Evolutionary conservation across 2,329 filamentous ascomycete genomes (phyloP).

Genomic region (Ophiostoma pallidulum): DNA sequence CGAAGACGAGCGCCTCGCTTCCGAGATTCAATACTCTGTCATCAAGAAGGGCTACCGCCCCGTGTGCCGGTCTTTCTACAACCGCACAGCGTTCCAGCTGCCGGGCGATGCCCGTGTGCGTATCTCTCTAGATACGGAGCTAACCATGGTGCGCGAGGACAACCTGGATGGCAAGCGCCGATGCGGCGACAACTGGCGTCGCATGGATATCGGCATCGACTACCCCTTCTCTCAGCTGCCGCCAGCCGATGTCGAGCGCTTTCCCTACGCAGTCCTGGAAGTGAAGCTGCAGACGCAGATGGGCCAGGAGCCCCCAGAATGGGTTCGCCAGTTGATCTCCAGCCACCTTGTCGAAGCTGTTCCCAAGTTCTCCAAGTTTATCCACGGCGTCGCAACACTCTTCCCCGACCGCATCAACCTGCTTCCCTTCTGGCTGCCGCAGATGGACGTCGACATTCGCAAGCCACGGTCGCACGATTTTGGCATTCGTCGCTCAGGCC

Average conservation of each 20-base stretch:
- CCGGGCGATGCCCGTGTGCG: conserved; percentile 92
- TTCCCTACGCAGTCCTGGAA: conserved; percentile 92
- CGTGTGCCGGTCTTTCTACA: conserved; percentile 93
- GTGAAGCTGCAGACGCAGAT: conserved; percentile 96
- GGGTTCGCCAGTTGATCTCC: conserved; percentile 86
- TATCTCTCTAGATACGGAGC: conserved; percentile 91
- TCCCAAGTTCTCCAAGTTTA: conserved; percentile 98
- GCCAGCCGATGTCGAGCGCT: conserved; percentile 73
- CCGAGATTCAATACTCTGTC: conserved; percentile 88
- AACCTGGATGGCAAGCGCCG: conserved; percentile 74
- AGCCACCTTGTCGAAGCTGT: conserved; percentile 98
- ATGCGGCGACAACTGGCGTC: conserved; percentile 82
- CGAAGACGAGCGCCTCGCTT: conserved; percentile 79
- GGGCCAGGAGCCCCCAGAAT: conserved; percentile 89
- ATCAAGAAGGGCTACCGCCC: conserved; percentile 79
- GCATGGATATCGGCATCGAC: conserved; percentile 96
- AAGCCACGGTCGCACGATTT: conserved; percentile 85
- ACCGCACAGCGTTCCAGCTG: conserved; percentile 94
- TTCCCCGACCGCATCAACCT: conserved; percentile 83
- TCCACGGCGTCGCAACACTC: conserved; percentile 82
- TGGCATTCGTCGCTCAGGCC: conserved; percentile 74
- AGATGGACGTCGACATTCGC: conserved; percentile 96
- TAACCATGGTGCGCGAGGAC: conserved; percentile 92
- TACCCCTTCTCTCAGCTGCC: conserved; percentile 87
- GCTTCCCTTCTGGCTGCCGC: conserved; percentile 93